A percentile compares a stretch with the other conserved stretches of the same genome.
phyloP scores from a whole-genome alignment of 495 filamentous ascomycete genomes.

The Xylaria acuta region DNA sequence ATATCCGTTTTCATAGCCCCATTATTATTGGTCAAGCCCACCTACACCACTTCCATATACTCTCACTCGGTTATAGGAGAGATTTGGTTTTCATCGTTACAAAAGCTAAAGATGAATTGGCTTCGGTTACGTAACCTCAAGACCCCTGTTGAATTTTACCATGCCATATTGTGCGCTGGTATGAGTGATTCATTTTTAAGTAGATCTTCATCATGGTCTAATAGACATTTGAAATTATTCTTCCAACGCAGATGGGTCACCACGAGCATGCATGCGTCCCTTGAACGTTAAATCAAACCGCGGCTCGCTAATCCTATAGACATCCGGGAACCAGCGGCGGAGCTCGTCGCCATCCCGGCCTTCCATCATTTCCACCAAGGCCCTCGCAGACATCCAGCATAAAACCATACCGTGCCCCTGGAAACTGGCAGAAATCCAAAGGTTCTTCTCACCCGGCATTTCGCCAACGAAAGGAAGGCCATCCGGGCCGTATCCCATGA shows the following conservation, averaged over 20 bases:
- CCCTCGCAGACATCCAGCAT: constrained; percentile 62
- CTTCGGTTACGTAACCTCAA: too few species aligned
- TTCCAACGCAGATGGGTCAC: not conserved
- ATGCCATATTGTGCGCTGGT: too few species aligned
- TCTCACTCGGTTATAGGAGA: too few species aligned
- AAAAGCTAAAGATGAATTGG: too few species aligned
- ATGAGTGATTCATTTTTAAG: not conserved
- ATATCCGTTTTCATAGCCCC: too few species aligned
- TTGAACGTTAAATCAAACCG: constrained; percentile 52
- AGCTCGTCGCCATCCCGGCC: constrained; percentile 40
- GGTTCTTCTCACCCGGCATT: constrained; percentile 46
- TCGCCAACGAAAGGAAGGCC: constrained; percentile 63
- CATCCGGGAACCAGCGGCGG: constrained; percentile 58
- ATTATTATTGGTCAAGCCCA: too few species aligned
- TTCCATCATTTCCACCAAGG: constrained; percentile 59
- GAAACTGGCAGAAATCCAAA: constrained; percentile 61
- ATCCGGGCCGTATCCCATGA: constrained; percentile 65
- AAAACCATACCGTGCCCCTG: constrained; percentile 68
- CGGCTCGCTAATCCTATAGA: constrained; percentile 52
- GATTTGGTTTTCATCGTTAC: too few species aligned
- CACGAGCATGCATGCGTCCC: constrained; percentile 43
- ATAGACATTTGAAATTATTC: not conserved
- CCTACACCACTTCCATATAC: too few species aligned
- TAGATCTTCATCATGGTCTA: not conserved
- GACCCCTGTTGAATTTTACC: too few species aligned